A percentile compares a stretch with the other conserved stretches of the same genome.
phyloP scores from a whole-genome alignment of 495 filamentous ascomycete genomes.

The Podospora sp. region DNA sequence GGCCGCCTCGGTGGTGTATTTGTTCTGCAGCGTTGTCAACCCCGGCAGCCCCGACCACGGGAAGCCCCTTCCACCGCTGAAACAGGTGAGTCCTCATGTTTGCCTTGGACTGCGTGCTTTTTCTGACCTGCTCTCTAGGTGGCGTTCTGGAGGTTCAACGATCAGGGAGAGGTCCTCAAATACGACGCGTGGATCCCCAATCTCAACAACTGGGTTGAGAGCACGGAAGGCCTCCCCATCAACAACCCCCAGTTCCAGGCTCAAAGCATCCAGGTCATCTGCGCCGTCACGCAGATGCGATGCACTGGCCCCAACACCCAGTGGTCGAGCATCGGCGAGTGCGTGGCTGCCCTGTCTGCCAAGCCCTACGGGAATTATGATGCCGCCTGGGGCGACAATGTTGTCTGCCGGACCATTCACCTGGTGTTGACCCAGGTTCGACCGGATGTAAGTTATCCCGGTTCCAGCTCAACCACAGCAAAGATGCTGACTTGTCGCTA shows the following conservation, averaged over 20 bases:
- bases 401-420: conserved; percentile 44
- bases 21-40: conserved; percentile 38
- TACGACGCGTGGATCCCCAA: conserved; percentile 45
- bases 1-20: conserved; percentile 40
- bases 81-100: conserved; percentile 20
- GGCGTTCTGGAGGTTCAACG: conserved; percentile 43
- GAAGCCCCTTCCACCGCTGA: conserved; percentile 34
- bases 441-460: conserved; percentile 37
- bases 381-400: conserved; percentile 45
- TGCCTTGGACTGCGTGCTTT: not conserved
- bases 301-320: conserved; percentile 41
- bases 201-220: conserved; percentile 36
- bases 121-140: conserved; percentile 11
- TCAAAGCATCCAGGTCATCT: conserved; percentile 34
- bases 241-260: conserved; percentile 30
- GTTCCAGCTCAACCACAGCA: not conserved
- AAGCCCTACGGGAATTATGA: conserved; percentile 44
- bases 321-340: conserved; percentile 34
- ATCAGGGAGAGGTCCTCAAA: conserved; percentile 36
- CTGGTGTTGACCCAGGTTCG: conserved; percentile 41
- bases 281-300: conserved; percentile 31
- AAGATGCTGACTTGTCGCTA: conserved; percentile 8
- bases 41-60: conserved; percentile 32
- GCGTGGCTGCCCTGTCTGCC: conserved; percentile 28
- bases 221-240: conserved; percentile 25